A percentile compares a stretch with the other conserved stretches of the same genome.
Evolutionary conservation across 371 early-diverging fungal species (phyloP).

Genomic region (Choanephora cucurbitarum): DNA sequence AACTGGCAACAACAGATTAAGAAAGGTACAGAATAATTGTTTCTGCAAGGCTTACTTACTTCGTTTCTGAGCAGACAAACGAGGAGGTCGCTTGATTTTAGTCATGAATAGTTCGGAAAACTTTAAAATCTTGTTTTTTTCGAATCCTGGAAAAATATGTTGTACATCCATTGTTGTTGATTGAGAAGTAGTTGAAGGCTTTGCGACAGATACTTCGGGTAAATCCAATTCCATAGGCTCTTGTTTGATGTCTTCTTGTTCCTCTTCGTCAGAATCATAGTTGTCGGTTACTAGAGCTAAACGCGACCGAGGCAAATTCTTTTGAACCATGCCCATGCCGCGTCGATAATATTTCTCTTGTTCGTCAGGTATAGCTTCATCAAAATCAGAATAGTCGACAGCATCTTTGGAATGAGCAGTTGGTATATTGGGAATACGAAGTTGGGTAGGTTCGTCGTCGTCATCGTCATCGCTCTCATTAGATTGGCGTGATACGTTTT

Average conservation of each 20-base stretch:
- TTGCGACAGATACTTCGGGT: too few relatives aligned
- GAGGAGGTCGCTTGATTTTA: constrained; percentile 37
- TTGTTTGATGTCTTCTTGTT: constrained; percentile 30
- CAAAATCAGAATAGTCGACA: constrained; percentile 80
- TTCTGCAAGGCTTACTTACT: constrained; percentile 19
- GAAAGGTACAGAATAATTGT: not conserved
- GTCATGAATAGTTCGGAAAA: constrained; percentile 72
- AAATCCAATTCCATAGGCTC: not conserved
- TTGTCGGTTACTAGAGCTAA: constrained; percentile 53
- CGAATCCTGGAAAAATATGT: constrained; percentile 68
- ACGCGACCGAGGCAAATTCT: constrained; percentile 28
- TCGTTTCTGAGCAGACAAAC: constrained; percentile 29
- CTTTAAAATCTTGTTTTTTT: constrained; percentile 58
- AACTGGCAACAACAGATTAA: constrained; percentile 22
- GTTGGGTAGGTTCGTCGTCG: constrained; percentile 23
- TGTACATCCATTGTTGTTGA: constrained; percentile 42
- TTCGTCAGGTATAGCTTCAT: constrained; percentile 79
- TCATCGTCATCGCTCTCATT: constrained; percentile 47
- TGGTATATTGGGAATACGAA: constrained; percentile 20
- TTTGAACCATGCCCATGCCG: constrained; percentile 40
- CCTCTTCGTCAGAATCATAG: constrained; percentile 70
- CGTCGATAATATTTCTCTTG: constrained; percentile 47
- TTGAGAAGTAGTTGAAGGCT: too few relatives aligned
- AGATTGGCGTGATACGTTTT: constrained; percentile 24
- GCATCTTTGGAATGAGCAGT: constrained; percentile 66